Percentiles rank a stretch among this genome's conserved stretches.
These are phyloP conservation scores for Beta vulgaris DNA, from an alignment of 148 eudicot genomes.

Conservation along the genomic window DNA sequence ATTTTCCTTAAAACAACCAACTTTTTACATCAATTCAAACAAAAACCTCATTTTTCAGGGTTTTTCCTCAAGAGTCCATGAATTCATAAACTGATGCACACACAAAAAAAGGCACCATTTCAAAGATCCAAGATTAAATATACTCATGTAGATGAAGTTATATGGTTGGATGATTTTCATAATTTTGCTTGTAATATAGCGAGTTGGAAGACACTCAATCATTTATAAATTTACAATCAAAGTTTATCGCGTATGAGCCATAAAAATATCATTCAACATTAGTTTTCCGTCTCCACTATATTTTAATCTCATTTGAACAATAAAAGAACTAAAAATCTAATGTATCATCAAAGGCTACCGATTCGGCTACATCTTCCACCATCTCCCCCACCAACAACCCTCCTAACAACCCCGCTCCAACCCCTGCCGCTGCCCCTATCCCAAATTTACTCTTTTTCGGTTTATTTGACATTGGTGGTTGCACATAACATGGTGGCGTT, in stretches of 20 bases:
- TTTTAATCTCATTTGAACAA: neutral
- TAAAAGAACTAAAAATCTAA: constrained; percentile 12
- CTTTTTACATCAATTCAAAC: too few species aligned
- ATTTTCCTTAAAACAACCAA: too few species aligned
- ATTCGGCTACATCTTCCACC: constrained; percentile 36
- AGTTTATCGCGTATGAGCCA: too few species aligned
- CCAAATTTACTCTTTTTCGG: constrained; percentile 25
- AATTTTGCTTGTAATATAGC: too few species aligned
- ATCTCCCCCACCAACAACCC: constrained; percentile 42
- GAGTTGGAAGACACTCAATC: too few species aligned
- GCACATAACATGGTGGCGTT: constrained; percentile 3
- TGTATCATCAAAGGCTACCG: constrained; percentile 28
- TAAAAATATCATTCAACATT: neutral
- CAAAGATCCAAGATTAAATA: too few species aligned
- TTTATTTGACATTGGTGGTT: constrained; percentile 17
- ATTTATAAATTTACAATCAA: too few species aligned
- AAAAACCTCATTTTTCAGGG: too few species aligned
- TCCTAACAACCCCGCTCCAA: constrained; percentile 43
- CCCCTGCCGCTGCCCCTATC: constrained; percentile 31
- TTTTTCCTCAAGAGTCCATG: too few species aligned
- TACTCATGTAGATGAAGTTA: too few species aligned
- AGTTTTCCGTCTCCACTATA: neutral
- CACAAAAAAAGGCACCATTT: too few species aligned
- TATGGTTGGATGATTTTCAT: neutral
- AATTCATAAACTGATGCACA: too few species aligned